Conservation (phyloP, 1,139 yeast genomes). For the Geotrichum macrosporum region DNA sequence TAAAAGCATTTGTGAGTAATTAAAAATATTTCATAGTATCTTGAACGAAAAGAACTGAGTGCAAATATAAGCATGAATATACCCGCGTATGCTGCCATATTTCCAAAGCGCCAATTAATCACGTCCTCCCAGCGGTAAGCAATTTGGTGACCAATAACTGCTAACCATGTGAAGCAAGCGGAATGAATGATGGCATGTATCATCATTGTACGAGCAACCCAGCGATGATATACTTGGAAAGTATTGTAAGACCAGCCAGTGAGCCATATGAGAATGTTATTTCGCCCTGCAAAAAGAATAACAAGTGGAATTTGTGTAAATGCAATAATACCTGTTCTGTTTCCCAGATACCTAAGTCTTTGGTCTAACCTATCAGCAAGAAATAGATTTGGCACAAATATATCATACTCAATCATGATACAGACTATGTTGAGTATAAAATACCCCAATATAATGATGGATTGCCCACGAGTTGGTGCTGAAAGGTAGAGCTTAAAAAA, state of each 20-base stretch:
- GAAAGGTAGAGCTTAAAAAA: conserved; percentile 25
- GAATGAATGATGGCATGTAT: conserved; percentile 44
- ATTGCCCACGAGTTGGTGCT: conserved; percentile 36
- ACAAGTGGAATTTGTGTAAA: conserved; percentile 53
- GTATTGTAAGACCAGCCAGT: conserved; percentile 65
- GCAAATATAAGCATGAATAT: conserved; percentile 35
- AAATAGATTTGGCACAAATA: conserved; percentile 27
- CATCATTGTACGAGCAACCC: conserved; percentile 55
- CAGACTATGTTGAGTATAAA: conserved; percentile 30
- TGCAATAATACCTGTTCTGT: conserved; percentile 58
- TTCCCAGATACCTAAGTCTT: conserved; percentile 45
- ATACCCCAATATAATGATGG: conserved; percentile 32
- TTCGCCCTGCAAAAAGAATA: conserved; percentile 58
- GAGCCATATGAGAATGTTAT: conserved; percentile 51
- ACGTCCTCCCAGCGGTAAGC: conserved; percentile 42
- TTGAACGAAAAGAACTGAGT: conserved; percentile 24
- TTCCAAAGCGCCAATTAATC: conserved; percentile 45
- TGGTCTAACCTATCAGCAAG: conserved; percentile 30
- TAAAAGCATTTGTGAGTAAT: conserved; percentile 39
- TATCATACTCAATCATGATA: conserved; percentile 24
- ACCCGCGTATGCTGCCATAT: conserved; percentile 41
- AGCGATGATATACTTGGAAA: conserved; percentile 58
- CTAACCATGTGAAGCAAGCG: conserved; percentile 34
- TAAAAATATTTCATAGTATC: conserved; percentile 45
- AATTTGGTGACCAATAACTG: conserved; percentile 38